Base-by-base conservation (phyloP, 2,329 filamentous ascomycete species). In the Calonectria multiphialidica region DNA sequence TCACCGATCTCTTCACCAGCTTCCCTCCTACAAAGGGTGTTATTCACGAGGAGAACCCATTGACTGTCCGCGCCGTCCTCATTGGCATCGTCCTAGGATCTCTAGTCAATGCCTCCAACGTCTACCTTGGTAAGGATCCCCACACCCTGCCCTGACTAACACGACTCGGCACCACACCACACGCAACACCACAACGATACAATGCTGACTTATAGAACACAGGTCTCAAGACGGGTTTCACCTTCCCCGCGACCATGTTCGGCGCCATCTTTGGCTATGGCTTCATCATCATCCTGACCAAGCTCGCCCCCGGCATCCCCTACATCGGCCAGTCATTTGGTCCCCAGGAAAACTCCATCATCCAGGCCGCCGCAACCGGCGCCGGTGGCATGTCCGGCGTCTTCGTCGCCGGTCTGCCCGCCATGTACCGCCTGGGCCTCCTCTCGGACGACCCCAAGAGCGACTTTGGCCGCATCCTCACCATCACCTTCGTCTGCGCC, bases 271-370 rank as follows among this genome's bases (percentile, higher is more conserved):
- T 91, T 72, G 90, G 90, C 53, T 92, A 90, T 72, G 89, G 87
- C 7, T 85, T 92, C 72, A 83, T 91, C 77, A 88, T 90, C 75
- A 66, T 89, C 70, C 81, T 90, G n/a, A 87, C 86, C 15, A 88
- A 85, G 74, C 81, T 86, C 9, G 80, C 89, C 23, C 86, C 86
- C 13, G 83, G 83, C 47, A 82, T 90, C 63, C 89, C 89, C 3
- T 83, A 88, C 49, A 82, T 92, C 10, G 89, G 90, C 25, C 87
- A 86, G 2, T 81, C 81, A 35, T 91, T 92, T 72, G 90, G 90
- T 2, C 90, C 90, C 12, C 89, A 90, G 76, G 90, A 92, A 80
- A 92, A 92, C 83, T 90, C 88, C 76, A 91, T 91, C 76, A 84
- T 91, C 68, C 90, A 92, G 78, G 90, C 90, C 3, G 83, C 89